Evolutionary conservation across 306 rosid species (phyloP).

Genomic region (Neltuma alba): DNA sequence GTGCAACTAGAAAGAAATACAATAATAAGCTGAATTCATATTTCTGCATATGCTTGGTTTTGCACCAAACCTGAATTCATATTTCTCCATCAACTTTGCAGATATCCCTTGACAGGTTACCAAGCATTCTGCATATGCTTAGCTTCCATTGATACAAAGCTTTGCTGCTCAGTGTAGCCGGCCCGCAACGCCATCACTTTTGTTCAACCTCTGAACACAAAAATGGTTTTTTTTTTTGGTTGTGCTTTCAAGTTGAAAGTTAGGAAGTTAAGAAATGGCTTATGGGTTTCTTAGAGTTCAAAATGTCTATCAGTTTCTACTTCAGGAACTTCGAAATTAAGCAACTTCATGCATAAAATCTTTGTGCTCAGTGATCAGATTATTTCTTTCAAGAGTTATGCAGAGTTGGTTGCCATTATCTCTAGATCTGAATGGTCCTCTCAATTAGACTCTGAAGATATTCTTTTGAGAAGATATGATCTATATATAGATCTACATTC

Average conservation of each 20-base stretch:
- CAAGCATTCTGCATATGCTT: slow-evolving; percentile 91
- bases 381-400: background rate
- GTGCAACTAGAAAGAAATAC: no score
- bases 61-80: background rate
- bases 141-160: slow-evolving; percentile 89
- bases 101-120: slow-evolving; percentile 95
- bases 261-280: slow-evolving; percentile 1
- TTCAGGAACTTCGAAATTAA: background rate
- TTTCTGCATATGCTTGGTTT: background rate
- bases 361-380: background rate
- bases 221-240: background rate
- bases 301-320: background rate
- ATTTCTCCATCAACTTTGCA: slow-evolving; percentile 39
- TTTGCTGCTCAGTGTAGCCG: slow-evolving; percentile 75
- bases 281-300: background rate
- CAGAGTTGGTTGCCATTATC: background rate
- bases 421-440: background rate
- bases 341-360: background rate
- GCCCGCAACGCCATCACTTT: background rate
- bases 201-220: slow-evolving; percentile 55
- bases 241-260: background rate
- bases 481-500: background rate
- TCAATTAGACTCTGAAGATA: background rate
- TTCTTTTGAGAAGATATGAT: background rate
- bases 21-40: no score